Base-by-base conservation (phyloP, 495 filamentous ascomycete genomes). In the Cercophora sp. region DNA sequence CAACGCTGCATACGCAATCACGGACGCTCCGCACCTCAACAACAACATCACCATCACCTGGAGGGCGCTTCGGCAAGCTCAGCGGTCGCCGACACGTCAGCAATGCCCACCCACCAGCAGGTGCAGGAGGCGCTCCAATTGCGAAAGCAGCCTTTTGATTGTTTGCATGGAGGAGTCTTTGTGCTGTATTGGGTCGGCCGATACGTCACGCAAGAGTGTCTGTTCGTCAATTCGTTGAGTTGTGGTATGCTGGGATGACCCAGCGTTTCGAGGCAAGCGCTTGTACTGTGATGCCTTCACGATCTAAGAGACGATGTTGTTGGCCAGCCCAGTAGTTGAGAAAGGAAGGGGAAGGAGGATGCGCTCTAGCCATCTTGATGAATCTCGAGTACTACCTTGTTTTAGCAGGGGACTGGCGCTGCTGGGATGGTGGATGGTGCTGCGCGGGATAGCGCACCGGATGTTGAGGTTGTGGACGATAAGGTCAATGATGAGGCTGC, bases 181-280 rank as follows among this genome's bases (percentile, higher is more conserved):
- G 15, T 24, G 40, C 40, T 20, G 20, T 43, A 20, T 43, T 15
- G 15, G 40, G 40, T 43, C 40, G 20, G 40, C 40, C 40, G 40
- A 43, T 20, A 43, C 40, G 40, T 43, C 35, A 39, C 35, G 35
- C 35, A 39, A 39, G 35, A 39, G 35, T 39, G 35, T 39, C 35
- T 39, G 35, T 18, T 39, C 35, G 35, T 39, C 35, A 39, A 39
- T 39, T 39, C 35, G 35, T 39, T 15, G 35, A 39, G 35, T 39
- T 15, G 35, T 15, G 35, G 35, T 39, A 39, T 39, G 35, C 35
- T 15, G 35, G 35, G 35, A 39, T n/a, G 35, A 39, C 35, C 35
- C 35, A 15, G 35, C 35, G 35, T 39, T 39, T 39, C 35, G 35
- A 39, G 35, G 35, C 35, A 15, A 18, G 35, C 35, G 35, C 35